Percentiles rank a stretch among this genome's conserved stretches.
These are phyloP conservation scores for Candida railenensis DNA, from an alignment of 805 yeast species.

Conservation along the genomic window DNA sequence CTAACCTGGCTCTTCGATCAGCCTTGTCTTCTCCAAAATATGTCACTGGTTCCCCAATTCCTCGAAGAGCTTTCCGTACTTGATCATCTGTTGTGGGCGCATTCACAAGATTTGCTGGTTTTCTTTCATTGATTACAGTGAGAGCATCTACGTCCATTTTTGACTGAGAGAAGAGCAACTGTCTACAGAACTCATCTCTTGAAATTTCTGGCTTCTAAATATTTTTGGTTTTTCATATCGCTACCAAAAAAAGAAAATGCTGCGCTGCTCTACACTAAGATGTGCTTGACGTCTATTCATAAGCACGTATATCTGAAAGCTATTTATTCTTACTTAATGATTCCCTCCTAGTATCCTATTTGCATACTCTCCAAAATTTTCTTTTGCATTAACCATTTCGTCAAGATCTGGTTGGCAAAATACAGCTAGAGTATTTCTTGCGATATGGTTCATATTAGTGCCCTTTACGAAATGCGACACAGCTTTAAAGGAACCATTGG, in stretches of 20 bases:
- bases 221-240: background rate
- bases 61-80: conserved; percentile 50
- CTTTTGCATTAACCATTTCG: conserved; percentile 42
- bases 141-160: conserved; percentile 5
- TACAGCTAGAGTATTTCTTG: conserved; percentile 59
- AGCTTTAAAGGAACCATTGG: conserved; percentile 50
- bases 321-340: conserved; percentile 26
- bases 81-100: conserved; percentile 68
- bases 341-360: conserved; percentile 37
- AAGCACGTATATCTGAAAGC: no score
- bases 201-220: background rate
- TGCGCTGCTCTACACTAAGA: no score
- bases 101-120: background rate
- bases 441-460: conserved; percentile 28
- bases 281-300: no score
- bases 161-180: background rate
- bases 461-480: conserved; percentile 60
- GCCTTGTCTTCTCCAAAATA: conserved; percentile 58
- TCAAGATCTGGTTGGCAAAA: conserved; percentile 61
- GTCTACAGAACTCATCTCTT: background rate
- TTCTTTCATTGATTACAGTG: conserved; percentile 1
- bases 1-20: conserved; percentile 61
- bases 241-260: background rate
- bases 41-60: conserved; percentile 56
- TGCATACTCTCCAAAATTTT: conserved; percentile 52